These are phyloP conservation scores for Graphilbum fragrans DNA, from an alignment of 2,329 filamentous ascomycete genomes.

Conservation along the genomic window DNA sequence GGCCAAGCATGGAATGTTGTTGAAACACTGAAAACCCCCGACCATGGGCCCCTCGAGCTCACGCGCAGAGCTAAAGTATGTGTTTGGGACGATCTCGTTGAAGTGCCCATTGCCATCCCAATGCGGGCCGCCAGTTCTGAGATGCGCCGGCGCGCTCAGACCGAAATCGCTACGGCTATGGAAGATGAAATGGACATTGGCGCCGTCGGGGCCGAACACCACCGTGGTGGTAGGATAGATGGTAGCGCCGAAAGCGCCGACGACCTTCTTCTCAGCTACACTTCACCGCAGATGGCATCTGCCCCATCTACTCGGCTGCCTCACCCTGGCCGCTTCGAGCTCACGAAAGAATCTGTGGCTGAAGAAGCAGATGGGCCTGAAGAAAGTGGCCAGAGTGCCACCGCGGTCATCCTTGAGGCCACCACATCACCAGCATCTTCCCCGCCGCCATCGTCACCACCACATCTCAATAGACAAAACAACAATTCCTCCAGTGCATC, in stretches of 20 bases:
- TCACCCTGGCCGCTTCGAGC: constrained; percentile 64
- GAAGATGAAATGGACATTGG: constrained; percentile 93
- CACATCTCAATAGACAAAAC: not conserved
- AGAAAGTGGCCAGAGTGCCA: not conserved
- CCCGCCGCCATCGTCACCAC: constrained; percentile 12
- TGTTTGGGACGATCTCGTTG: constrained; percentile 96
- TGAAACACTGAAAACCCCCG: constrained; percentile 83
- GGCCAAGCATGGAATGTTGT: constrained; percentile 99
- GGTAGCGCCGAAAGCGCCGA: constrained; percentile 19
- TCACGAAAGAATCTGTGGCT: constrained; percentile 33
- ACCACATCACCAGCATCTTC: not conserved
- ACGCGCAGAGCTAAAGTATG: constrained; percentile 84
- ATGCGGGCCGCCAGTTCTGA: constrained; percentile 79
- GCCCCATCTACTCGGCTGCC: constrained; percentile 34
- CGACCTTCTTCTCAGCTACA: constrained; percentile 60
- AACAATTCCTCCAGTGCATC: not conserved
- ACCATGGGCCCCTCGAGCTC: constrained; percentile 85
- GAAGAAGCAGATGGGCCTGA: constrained; percentile 17
- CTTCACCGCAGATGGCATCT: constrained; percentile 35
- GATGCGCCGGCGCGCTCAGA: constrained; percentile 47
- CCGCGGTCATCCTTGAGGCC: not conserved
- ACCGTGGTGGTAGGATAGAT: not conserved
- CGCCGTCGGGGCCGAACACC: constrained; percentile 13
- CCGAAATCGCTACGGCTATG: constrained; percentile 22
- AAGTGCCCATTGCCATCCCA: constrained; percentile 87